Base-by-base conservation (phyloP, 2,329 filamentous ascomycete species). In the Fusarium anguioides region DNA sequence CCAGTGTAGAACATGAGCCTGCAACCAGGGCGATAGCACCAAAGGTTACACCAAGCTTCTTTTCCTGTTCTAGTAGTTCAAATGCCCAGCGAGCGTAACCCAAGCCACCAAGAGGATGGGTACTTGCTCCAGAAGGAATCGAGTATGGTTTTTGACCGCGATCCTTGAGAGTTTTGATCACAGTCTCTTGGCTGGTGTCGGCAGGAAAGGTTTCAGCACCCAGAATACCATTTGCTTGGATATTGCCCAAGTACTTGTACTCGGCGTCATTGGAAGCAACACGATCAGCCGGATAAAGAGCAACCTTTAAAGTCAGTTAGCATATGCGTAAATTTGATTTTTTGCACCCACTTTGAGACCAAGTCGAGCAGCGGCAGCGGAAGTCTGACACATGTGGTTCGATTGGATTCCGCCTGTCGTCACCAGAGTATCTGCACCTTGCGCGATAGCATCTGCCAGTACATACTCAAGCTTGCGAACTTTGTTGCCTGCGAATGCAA, bases 311-410 rank as follows among this genome's bases (percentile, higher is more conserved):
- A 2, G 20, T 46, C 11, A 20, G 29, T 35, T 8, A 63, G 21
- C 9, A 1, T 3, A 2, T 5, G 9, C 14, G 6, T 14, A 8
- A 1, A 10, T 2, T 8, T 1, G 1, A n/a, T 12, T 4, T 3
- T 3, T 6, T 3, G 10, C 3, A 31, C 33, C 8, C 12, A 66
- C 64, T 21, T 64, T 26, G 0, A 66, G 64, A 4, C 64, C 64
- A 24, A 66, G 58, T 24, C 58, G 47, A 29, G 58, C 46, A 7
- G 63, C 63, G 23, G 64, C 64, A 14, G 64, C 64, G 31, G 64
- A 52, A 11, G 64, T 67, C 27, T 66, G 64, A 8, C 63, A 67
- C 64, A 66, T 66, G 7, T 66, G 64, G 12, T 66, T 66, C 5
- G 63, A 67, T 8, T 66, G 64, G 3, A 66, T 29, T 5, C 63